Conservation (phyloP, 257 asterid species). For the Datura wrightii region DNA sequence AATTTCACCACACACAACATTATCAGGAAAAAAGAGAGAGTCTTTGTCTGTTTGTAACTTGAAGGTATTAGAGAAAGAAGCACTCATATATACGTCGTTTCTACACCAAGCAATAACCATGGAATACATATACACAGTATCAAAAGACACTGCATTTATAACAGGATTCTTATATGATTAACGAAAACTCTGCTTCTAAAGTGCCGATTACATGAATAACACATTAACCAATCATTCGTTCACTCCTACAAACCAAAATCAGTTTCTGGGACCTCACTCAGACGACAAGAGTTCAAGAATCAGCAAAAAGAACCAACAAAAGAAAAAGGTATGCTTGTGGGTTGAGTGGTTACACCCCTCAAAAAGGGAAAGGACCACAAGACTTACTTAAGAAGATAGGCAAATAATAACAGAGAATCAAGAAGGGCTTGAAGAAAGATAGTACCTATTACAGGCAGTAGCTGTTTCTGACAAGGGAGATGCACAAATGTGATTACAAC, state of each 20-base stretch:
- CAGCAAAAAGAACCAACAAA: neutral
- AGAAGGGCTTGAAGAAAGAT: neutral
- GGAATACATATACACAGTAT: neutral
- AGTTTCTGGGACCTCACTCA: neutral
- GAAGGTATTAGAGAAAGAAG: neutral
- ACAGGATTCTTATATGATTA: neutral
- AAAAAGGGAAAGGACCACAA: neutral
- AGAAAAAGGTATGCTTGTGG: neutral
- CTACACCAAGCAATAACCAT: neutral
- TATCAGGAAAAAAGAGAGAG: neutral
- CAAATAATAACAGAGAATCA: neutral
- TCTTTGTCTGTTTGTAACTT: neutral
- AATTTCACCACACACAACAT: neutral
- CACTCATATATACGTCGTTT: neutral
- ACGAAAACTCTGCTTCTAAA: neutral
- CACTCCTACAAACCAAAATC: neutral
- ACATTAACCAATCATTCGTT: neutral
- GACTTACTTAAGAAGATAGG: neutral
- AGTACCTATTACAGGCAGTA: neutral
- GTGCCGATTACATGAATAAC: neutral
- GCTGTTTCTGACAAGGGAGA: neutral
- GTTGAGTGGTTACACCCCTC: conserved; percentile 7
- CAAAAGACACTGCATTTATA: neutral
- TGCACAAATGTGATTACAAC: neutral
- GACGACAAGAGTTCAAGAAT: neutral